Base-by-base conservation (phyloP, 1,284 basidiomycete genomes). In the Violaceomyces palustris region DNA sequence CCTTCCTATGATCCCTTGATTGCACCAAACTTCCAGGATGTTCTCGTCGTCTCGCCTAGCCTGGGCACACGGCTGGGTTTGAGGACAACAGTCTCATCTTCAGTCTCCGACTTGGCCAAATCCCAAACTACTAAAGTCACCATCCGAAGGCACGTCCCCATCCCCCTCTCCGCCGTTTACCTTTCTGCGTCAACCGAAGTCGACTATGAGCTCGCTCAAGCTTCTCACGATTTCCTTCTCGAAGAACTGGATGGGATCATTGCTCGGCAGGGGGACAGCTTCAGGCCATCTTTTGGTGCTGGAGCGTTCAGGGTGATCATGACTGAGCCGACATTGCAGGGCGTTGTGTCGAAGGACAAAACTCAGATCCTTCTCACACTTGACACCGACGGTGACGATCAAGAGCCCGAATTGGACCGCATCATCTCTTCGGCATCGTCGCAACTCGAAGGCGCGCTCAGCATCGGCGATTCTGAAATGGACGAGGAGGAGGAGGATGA, bases 251-350 rank as follows among this genome's bases (percentile, higher is more conserved):
- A 57, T 19, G 61, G 57, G 4, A 45, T 39, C 14, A 43, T 70
- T 34, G 25, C 65, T 15, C 53, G 54, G 6, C 53, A 64, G 24
- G 60, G 61, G 5, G 57, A 59, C 6, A 3, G 45, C 2, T 14
- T 64, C 10, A 42, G 43, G 15, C 33, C 52, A 15, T 42, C 41
- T 21, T 33, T 53, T 2, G 40, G 35, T 14, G 17, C 35, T 11
- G 17, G 25, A 1, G 23, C 44, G 3, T 32, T 61, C 30, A 53
- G 45, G 19, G 51, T 61, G 21, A 42, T 65, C 17, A 63, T 68
- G 61, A 49, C 51, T 12, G 67, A 72, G 36, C 67, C 69, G 6
- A 40, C 69, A 18, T 51, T 63, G 3, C 69, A 72, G 37, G 69
- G 61, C 18, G 30, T 55, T 29, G 61, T 68, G 18, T 31, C 38